These are phyloP conservation scores for Phaeosphaeria sp. DNA, from an alignment of 2,329 filamentous ascomycete species.

Conservation along the genomic window DNA sequence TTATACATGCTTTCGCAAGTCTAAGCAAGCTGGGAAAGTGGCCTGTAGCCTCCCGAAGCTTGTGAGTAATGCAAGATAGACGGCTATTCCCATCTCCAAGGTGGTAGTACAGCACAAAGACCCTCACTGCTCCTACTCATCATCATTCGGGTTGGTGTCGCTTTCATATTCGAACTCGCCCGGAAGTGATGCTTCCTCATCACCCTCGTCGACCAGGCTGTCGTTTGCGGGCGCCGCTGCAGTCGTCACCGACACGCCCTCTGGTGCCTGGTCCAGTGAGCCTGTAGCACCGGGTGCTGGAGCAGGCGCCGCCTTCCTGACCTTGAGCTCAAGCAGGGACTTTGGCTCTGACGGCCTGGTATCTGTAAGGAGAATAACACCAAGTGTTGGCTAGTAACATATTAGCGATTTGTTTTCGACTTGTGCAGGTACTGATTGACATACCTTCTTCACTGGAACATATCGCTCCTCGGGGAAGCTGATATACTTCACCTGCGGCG, in stretches of 20 bases:
- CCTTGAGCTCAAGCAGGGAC: conserved; percentile 85
- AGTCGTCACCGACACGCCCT: conserved; percentile 69
- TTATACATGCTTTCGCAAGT: conserved; percentile 35
- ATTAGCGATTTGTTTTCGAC: conserved; percentile 21
- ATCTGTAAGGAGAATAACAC: conserved; percentile 89
- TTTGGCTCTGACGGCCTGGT: conserved; percentile 80
- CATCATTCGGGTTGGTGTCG: conserved; percentile 62
- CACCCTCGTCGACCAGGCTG: conserved; percentile 87
- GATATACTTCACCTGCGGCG: conserved; percentile 92
- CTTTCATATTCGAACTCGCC: conserved; percentile 80
- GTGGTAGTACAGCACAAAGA: conserved; percentile 35
- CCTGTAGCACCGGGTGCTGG: conserved; percentile 53
- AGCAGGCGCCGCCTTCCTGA: conserved; percentile 72
- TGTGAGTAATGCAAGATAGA: conserved; percentile 29
- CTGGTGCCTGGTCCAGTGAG: conserved; percentile 40
- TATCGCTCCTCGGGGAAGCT: conserved; percentile 91
- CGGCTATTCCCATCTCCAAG: conserved; percentile 15
- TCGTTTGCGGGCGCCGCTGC: conserved; percentile 66
- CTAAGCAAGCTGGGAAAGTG: conserved; percentile 37
- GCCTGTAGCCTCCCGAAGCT: conserved; percentile 31
- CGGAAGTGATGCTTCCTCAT: conserved; percentile 73
- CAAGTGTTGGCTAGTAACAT: conserved; percentile 77
- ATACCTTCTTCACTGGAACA: conserved; percentile 88
- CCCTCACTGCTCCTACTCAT: conserved; percentile 29
- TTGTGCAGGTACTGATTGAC: conserved; percentile 6